These are phyloP conservation scores for Alternaria sp. DNA, from an alignment of 2,329 filamentous ascomycete species.

Conservation along the genomic window DNA sequence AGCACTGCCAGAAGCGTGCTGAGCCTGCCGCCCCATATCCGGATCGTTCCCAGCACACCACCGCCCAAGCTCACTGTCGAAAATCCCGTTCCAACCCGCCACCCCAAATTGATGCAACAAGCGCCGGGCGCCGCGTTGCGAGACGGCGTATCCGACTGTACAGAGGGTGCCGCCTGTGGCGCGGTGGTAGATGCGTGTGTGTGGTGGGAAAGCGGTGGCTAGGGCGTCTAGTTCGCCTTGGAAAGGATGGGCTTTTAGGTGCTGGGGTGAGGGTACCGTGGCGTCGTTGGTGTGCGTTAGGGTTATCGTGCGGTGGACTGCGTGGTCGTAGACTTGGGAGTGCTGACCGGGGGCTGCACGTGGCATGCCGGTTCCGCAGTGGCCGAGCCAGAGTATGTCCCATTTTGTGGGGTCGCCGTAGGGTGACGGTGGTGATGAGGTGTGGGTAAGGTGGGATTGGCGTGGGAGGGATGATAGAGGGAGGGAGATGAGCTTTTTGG, in stretches of 20 bases:
- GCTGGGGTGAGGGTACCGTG: constrained; percentile 28
- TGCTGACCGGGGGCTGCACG: constrained; percentile 14
- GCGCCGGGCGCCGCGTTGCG: constrained; percentile 38
- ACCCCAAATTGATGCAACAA: constrained; percentile 39
- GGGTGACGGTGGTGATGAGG: constrained; percentile 24
- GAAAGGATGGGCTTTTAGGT: constrained; percentile 43
- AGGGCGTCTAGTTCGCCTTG: constrained; percentile 35
- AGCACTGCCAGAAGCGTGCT: background rate
- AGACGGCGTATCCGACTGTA: constrained; percentile 39
- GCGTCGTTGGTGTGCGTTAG: constrained; percentile 31
- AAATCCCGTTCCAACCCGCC: constrained; percentile 39
- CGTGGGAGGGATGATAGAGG: constrained; percentile 19
- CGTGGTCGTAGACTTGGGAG: constrained; percentile 22
- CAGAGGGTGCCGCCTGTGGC: constrained; percentile 37
- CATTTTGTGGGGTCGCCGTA: constrained; percentile 45
- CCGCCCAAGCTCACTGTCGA: constrained; percentile 35
- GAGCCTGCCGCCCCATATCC: constrained; percentile 20
- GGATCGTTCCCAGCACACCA: constrained; percentile 39
- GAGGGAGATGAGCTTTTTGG: constrained; percentile 27
- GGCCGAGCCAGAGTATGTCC: constrained; percentile 52
- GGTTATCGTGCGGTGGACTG: background rate
- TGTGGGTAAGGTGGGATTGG: background rate
- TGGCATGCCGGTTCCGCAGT: constrained; percentile 40
- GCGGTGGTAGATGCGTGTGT: constrained; percentile 39
- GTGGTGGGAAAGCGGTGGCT: constrained; percentile 29